Conservation (phyloP, 352 stramenopile genomes). For the Phytophthora niederhauseri region DNA sequence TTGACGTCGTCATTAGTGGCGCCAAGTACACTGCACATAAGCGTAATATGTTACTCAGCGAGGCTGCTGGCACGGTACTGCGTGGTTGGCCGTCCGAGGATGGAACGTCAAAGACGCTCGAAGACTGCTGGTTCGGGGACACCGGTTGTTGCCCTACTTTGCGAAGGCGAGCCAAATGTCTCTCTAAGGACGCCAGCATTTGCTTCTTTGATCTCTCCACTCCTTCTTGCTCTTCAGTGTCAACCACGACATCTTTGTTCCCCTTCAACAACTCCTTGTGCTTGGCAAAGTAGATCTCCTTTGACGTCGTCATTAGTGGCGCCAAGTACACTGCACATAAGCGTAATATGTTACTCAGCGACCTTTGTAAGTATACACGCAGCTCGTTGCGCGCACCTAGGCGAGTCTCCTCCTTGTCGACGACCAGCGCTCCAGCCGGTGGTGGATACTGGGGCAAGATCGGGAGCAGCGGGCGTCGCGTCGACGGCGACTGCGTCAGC, state of each 20-base stretch:
- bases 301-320: constrained; percentile 42
- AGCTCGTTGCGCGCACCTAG: constrained; percentile 34
- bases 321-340: constrained; percentile 42
- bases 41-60: too few species aligned
- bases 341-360: background rate
- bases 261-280: constrained; percentile 31
- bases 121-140: constrained; percentile 18
- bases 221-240: constrained; percentile 4
- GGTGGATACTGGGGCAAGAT: constrained; percentile 32
- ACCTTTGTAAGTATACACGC: background rate
- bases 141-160: constrained; percentile 8
- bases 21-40: constrained; percentile 42
- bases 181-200: constrained; percentile 21
- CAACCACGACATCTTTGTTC: background rate
- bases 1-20: constrained; percentile 42
- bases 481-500: background rate
- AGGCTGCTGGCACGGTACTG: background rate
- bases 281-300: constrained; percentile 50
- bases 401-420: constrained; percentile 37
- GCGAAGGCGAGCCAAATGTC: constrained; percentile 16
- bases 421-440: constrained; percentile 26
- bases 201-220: constrained; percentile 16
- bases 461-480: constrained; percentile 19
- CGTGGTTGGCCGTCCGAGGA: constrained; percentile 9
- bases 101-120: constrained; percentile 27